Conservation (phyloP, 495 filamentous ascomycete species). For the Collariella sp. region DNA sequence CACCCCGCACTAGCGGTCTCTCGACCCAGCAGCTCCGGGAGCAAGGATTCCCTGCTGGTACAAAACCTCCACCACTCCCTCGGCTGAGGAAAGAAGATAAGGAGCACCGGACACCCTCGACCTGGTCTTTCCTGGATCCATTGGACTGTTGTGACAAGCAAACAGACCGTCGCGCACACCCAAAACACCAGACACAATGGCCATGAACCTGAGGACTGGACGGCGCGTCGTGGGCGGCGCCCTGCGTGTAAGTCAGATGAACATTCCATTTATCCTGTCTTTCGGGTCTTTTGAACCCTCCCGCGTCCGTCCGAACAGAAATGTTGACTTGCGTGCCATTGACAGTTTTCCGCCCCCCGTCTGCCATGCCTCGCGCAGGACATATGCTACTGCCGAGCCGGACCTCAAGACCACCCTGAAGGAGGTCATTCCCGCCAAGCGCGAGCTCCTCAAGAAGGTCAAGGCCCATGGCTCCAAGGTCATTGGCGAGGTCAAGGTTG, state of each 20-base stretch:
- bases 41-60: neutral
- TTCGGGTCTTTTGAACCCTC: neutral
- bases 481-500: slow-evolving; percentile 88
- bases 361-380: slow-evolving; percentile 29
- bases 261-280: neutral
- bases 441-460: slow-evolving; percentile 83
- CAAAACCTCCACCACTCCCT: slow-evolving; percentile 5
- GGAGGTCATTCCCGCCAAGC: slow-evolving; percentile 79
- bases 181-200: slow-evolving; percentile 15
- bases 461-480: slow-evolving; percentile 75
- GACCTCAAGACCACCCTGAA: slow-evolving; percentile 80
- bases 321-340: neutral
- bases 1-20: slow-evolving; percentile 13
- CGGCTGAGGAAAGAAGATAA: neutral
- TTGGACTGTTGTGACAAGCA: neutral
- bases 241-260: slow-evolving; percentile 41
- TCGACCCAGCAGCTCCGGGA: neutral
- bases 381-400: slow-evolving; percentile 66
- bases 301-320: neutral
- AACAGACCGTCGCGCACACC: neutral
- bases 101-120: neutral
- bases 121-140: neutral
- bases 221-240: slow-evolving; percentile 35
- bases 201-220: slow-evolving; percentile 21
- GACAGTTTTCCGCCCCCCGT: slow-evolving; percentile 8